These are phyloP conservation scores for Amaranthus hypochondriacus DNA, from an alignment of 148 eudicot genomes.

Conservation along the genomic window DNA sequence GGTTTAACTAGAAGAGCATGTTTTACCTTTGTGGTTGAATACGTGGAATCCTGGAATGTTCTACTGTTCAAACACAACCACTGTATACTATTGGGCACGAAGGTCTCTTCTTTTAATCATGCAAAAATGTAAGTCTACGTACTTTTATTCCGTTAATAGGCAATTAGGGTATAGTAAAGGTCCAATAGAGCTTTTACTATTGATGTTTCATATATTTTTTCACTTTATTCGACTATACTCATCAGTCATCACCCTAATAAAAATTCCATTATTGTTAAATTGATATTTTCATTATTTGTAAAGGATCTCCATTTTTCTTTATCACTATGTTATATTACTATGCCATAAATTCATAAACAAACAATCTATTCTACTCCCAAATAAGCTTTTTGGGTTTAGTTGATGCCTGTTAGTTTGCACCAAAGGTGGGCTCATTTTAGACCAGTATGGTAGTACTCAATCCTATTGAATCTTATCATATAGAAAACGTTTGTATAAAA, in stretches of 20 bases:
- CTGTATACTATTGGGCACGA: slow-evolving; percentile 58
- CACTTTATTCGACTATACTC: neutral
- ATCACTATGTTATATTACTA: neutral
- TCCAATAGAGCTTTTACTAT: neutral
- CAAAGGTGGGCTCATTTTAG: neutral
- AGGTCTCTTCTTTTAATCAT: slow-evolving; percentile 63
- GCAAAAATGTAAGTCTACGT: slow-evolving; percentile 56
- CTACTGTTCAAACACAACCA: slow-evolving; percentile 35
- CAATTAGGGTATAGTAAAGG: neutral
- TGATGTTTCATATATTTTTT: neutral
- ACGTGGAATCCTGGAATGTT: slow-evolving; percentile 47
- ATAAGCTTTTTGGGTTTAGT: neutral
- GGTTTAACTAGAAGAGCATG: slow-evolving; percentile 69
- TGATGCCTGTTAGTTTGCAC: neutral
- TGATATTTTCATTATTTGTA: too few species aligned
- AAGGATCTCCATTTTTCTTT: neutral
- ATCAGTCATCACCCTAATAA: neutral
- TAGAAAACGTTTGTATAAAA: neutral
- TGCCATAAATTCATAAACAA: neutral
- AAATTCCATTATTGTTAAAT: neutral
- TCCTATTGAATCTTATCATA: neutral
- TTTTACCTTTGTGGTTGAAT: slow-evolving; percentile 75
- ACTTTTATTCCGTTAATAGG: neutral
- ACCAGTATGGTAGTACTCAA: neutral
- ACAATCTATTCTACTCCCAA: too few species aligned